Evolutionary conservation across 352 stramenopile species (phyloP).

Genomic region (Phytophthora multivora): DNA sequence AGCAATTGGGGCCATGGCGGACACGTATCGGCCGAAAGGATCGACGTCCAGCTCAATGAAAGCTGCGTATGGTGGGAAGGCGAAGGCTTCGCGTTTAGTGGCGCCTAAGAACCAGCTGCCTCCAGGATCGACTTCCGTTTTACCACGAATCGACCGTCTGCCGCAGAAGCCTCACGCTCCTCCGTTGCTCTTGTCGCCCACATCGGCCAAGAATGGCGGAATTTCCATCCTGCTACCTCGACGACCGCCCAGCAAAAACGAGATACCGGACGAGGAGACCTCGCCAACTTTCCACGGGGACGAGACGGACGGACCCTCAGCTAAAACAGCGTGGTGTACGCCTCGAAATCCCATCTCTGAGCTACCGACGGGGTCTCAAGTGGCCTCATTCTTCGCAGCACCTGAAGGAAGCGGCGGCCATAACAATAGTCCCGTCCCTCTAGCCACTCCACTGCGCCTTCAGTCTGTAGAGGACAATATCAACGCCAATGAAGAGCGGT

Average conservation of each 20-base stretch:
- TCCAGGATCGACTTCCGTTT: constrained; percentile 24
- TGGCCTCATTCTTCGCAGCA: constrained; percentile 45
- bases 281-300: constrained; percentile 42
- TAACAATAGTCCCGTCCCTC: not conserved
- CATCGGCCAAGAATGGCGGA: constrained; percentile 19
- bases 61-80: constrained; percentile 23
- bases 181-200: not conserved
- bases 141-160: constrained; percentile 45
- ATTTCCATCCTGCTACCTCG: constrained; percentile 21
- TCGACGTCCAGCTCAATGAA: constrained; percentile 25
- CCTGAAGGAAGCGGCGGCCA: constrained; percentile 6
- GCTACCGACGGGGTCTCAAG: constrained; percentile 24
- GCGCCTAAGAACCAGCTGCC: constrained; percentile 35
- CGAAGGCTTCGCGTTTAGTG: constrained; percentile 14
- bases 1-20: constrained; percentile 26
- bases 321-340: constrained; percentile 65
- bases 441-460: constrained; percentile 43
- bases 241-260: constrained; percentile 16
- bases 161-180: constrained; percentile 4
- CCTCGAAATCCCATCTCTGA: constrained; percentile 40
- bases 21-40: constrained; percentile 31
- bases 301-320: constrained; percentile 25
- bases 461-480: constrained; percentile 54
- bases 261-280: constrained; percentile 17
- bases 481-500: constrained; percentile 45